phyloP scores from a whole-genome alignment of 139 green algal genomes.

The Micromonas pusilla region DNA sequence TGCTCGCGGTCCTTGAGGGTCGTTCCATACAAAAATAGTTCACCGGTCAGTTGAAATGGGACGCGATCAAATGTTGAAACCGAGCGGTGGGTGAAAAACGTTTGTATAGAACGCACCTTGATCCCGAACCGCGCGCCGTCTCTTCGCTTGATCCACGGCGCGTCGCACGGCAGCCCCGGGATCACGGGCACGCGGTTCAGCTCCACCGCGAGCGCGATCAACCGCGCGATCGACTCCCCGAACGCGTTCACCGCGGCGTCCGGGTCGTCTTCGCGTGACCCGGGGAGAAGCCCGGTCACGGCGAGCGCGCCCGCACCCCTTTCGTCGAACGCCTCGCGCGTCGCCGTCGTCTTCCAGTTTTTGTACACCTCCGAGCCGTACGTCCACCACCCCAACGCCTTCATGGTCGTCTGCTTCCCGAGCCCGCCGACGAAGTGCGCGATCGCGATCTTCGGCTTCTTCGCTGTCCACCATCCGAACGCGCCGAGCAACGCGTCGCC shows the following conservation, averaged over 20 bases:
- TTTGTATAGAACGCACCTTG: too few relatives aligned
- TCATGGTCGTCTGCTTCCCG: background rate
- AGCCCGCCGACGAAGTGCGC: constrained; percentile 16
- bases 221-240: background rate
- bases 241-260: background rate
- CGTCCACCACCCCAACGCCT: constrained; percentile 21
- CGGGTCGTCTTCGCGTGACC: background rate
- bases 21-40: too few relatives aligned
- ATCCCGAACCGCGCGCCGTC: background rate
- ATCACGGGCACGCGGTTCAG: background rate
- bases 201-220: background rate
- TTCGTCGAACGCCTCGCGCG: too few relatives aligned
- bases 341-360: too few relatives aligned
- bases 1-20: too few relatives aligned
- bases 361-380: constrained; percentile 12
- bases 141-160: background rate
- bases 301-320: constrained; percentile 1
- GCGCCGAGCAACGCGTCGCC: background rate
- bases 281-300: background rate
- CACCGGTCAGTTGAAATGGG: too few relatives aligned
- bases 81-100: too few relatives aligned
- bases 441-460: background rate
- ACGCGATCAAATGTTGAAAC: too few relatives aligned
- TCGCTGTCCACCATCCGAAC: background rate
- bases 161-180: background rate